phyloP scores from a whole-genome alignment of 2,329 filamentous ascomycete genomes.

The Dryadomyces quercus-mongolicae region DNA sequence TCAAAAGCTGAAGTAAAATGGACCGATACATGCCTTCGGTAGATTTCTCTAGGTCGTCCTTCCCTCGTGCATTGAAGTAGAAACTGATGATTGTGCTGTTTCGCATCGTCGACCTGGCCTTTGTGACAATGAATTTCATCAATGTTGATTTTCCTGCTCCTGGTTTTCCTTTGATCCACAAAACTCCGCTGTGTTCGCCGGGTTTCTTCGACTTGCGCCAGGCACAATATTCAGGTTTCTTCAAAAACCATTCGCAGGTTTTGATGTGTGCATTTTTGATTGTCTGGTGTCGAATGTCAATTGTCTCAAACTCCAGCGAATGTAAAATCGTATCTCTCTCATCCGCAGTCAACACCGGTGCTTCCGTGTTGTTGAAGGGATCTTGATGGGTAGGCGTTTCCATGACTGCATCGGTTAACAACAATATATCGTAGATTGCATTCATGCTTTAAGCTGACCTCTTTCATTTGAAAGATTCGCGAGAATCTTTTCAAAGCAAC shows the following conservation, averaged over 20 bases:
- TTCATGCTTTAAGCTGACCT: neutral
- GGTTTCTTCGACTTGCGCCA: constrained; percentile 19
- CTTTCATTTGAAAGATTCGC: neutral
- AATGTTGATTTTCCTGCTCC: constrained; percentile 30
- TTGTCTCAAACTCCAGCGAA: neutral
- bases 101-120: constrained; percentile 6
- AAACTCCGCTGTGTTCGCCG: constrained; percentile 16
- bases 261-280: constrained; percentile 9
- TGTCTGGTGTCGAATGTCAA: neutral
- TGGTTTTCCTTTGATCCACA: constrained; percentile 32
- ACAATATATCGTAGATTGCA: neutral
- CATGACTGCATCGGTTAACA: neutral
- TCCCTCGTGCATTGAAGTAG: constrained; percentile 36
- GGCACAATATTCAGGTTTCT: constrained; percentile 15
- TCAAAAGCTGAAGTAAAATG: constrained; percentile 31
- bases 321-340: neutral
- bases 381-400: too few species aligned
- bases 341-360: neutral
- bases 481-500: neutral
- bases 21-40: constrained; percentile 34
- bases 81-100: constrained; percentile 19
- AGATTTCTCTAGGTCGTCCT: constrained; percentile 26
- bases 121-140: constrained; percentile 23
- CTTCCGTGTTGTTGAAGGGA: neutral
- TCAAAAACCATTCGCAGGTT: constrained; percentile 13